Evolutionary conservation across 2,329 filamentous ascomycete genomes (phyloP), one percentile per base, ranked within the genome.

Genomic region (Rutstroemia sp.): DNA sequence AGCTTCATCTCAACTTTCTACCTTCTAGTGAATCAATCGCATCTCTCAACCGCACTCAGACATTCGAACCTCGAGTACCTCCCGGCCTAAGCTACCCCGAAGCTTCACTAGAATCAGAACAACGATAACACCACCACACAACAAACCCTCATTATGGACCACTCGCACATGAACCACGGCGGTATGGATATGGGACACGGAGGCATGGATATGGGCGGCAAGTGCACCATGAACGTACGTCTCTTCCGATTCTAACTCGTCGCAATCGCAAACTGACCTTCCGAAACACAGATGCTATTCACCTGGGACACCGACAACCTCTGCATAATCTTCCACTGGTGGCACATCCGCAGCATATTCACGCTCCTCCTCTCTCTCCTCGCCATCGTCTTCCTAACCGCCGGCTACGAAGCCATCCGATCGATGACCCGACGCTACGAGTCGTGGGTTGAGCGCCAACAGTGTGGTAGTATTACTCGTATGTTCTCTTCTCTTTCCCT

Each of bases 251-350:
- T 4, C 41, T 4, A 37, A 19, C 14, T n/a, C 19, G 9, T 4
- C 41, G 10, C 9, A 17, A 10, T 21, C 25, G 27, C 16, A 17
- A 16, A 8, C 38, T 55, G 34, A 55, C 23, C 10, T 8, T 14
- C 5, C 14, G 21, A 37, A 34, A 34, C n/a, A 5, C 64, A 96
- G 91, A 97, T 96, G 92, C 84, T 97, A 64, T 99, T 99, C 77
- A 97, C 91, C 60, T 99, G 92, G 92, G 84, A 91, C 71, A 92
- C 92, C 2, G 82, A 79, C 56, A 88, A 97, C 74, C 89, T 99
- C 62, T 99, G 94, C 80, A 95, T 99, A 73, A 83, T 99, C 72
- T 99, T 97, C 78, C 81, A 80, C 65, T 83, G 86, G 73, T 99
- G 94, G 94, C 92, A 89, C 74, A 75, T 99, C 72, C 84, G 80